phyloP scores from a whole-genome alignment of 1,284 basidiomycete genomes.

The Ganoderma sp. region DNA sequence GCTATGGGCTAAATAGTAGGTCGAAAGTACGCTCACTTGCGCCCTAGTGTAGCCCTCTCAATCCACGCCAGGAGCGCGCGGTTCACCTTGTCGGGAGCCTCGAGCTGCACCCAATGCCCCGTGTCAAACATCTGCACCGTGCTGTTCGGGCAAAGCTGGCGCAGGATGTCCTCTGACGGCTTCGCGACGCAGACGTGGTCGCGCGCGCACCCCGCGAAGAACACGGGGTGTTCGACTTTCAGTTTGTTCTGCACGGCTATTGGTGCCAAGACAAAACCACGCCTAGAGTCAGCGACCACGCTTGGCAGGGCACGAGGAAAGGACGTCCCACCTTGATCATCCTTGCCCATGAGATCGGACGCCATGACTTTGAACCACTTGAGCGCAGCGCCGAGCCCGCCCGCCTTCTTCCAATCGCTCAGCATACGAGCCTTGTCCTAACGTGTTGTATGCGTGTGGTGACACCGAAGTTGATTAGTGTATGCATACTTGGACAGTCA shows the following conservation, averaged over 20 bases:
- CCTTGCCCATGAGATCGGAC: constrained; percentile 31
- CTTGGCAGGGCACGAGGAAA: constrained; percentile 2
- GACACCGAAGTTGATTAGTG: not conserved
- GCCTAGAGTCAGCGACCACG: not conserved
- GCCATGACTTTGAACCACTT: constrained; percentile 41
- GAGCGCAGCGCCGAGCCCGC: constrained; percentile 34
- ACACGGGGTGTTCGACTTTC: constrained; percentile 31
- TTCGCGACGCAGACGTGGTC: constrained; percentile 34
- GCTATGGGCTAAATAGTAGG: not conserved
- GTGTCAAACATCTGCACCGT: constrained; percentile 40
- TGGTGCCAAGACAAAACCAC: not conserved
- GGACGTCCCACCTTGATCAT: constrained; percentile 34
- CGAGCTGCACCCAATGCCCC: constrained; percentile 42
- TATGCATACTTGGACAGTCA: not conserved
- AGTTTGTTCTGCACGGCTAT: constrained; percentile 28
- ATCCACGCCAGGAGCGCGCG: constrained; percentile 35
- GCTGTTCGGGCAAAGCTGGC: constrained; percentile 28
- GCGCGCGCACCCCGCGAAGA: constrained; percentile 35
- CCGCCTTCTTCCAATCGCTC: constrained; percentile 28
- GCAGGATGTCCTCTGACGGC: constrained; percentile 26
- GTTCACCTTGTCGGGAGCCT: constrained; percentile 37
- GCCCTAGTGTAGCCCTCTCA: not conserved
- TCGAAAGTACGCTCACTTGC: not conserved
- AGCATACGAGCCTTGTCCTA: constrained; percentile 31
- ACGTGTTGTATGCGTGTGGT: not conserved